Percentiles rank a stretch among this genome's conserved stretches.
These are phyloP conservation scores for Scalesia atractyloides DNA, from an alignment of 129 eudicot genomes.

Conservation along the genomic window DNA sequence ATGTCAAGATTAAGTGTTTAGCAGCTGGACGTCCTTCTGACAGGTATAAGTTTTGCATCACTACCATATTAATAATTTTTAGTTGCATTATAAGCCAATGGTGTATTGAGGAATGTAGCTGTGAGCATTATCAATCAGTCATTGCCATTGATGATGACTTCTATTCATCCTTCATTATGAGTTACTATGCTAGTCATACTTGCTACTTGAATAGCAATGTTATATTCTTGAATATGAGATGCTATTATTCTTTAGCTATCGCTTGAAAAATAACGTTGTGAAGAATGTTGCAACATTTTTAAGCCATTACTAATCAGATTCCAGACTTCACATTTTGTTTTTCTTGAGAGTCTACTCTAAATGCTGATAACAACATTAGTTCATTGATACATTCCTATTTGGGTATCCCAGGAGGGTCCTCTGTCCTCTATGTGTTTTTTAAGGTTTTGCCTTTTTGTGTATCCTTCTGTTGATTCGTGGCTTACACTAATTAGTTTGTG, in stretches of 20 bases:
- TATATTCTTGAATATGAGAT: conserved; percentile 6
- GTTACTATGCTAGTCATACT: neutral
- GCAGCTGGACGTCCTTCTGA: conserved; percentile 87
- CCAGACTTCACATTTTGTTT: neutral
- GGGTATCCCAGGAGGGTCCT: neutral
- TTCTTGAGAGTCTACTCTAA: conserved; percentile 8
- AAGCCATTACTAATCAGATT: neutral
- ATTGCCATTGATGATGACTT: neutral
- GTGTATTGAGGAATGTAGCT: neutral
- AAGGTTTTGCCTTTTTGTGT: neutral
- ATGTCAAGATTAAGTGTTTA: conserved; percentile 93
- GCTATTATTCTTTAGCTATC: neutral
- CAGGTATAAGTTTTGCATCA: conserved; percentile 50
- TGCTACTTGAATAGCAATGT: conserved; percentile 4
- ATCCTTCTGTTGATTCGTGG: neutral
- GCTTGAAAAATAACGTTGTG: neutral
- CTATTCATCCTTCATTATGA: neutral
- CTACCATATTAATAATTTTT: neutral
- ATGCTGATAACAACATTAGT: neutral
- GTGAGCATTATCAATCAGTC: neutral
- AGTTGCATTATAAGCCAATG: neutral
- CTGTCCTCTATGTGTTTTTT: neutral
- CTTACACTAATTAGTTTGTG: neutral
- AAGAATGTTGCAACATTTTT: conserved; percentile 4
- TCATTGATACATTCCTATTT: neutral